A percentile compares a stretch with the other conserved stretches of the same genome.
phyloP scores from a whole-genome alignment of 768 basidiomycete species.

The Auriculariales sp. region DNA sequence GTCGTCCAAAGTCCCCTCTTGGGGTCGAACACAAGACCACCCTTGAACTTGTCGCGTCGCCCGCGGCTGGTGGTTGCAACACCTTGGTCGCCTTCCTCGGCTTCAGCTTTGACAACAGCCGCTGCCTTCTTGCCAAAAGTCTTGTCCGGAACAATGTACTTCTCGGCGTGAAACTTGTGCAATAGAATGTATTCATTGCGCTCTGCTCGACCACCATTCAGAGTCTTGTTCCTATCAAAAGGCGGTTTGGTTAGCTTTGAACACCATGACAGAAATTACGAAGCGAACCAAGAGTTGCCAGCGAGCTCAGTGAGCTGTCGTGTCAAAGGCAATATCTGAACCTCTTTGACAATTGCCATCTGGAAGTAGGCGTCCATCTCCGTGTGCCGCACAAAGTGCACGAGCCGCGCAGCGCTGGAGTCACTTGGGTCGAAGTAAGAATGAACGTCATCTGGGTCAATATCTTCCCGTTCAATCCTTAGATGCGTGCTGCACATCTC shows the following conservation, averaged over 20 bases:
- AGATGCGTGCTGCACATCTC: slow-evolving; percentile 94
- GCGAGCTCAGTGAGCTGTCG: slow-evolving; percentile 90
- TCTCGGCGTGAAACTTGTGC: slow-evolving; percentile 92
- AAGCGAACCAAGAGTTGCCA: slow-evolving; percentile 82
- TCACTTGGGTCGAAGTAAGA: slow-evolving; percentile 78
- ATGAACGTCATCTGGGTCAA: slow-evolving; percentile 90
- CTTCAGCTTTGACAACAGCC: slow-evolving; percentile 31
- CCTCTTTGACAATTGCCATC: slow-evolving; percentile 91
- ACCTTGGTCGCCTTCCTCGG: slow-evolving; percentile 34
- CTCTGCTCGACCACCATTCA: slow-evolving; percentile 95
- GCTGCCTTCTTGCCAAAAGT: slow-evolving; percentile 61
- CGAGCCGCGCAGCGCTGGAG: slow-evolving; percentile 55
- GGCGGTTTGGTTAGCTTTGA: background rate
- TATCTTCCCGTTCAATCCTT: slow-evolving; percentile 75
- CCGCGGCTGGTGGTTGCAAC: slow-evolving; percentile 37
- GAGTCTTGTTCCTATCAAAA: slow-evolving; percentile 73
- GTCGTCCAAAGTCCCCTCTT: slow-evolving; percentile 94
- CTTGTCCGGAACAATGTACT: slow-evolving; percentile 96
- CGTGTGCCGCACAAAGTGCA: slow-evolving; percentile 85
- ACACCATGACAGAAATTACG: background rate
- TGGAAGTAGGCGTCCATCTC: slow-evolving; percentile 94
- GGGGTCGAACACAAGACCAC: slow-evolving; percentile 94
- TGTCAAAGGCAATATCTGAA: slow-evolving; percentile 86
- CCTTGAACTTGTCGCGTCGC: slow-evolving; percentile 93
- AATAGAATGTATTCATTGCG: slow-evolving; percentile 98